These are phyloP conservation scores for Leccinum ochraceum DNA, from an alignment of 768 basidiomycete genomes.

Conservation along the genomic window DNA sequence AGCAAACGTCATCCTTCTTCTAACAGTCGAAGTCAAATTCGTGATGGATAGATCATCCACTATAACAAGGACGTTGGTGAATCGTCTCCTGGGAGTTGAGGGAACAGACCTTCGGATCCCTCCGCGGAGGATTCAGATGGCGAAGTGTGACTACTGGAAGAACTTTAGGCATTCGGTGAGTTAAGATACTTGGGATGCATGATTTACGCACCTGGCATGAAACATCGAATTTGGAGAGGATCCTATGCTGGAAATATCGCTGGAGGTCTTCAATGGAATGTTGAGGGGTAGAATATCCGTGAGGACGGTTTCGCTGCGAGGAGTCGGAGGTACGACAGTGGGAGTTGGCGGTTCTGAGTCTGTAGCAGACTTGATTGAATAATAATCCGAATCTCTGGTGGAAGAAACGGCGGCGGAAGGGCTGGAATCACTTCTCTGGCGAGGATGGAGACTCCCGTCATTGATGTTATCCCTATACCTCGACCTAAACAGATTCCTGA, in stretches of 20 bases:
- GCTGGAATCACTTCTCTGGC: background rate
- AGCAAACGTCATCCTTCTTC: conserved; percentile 8
- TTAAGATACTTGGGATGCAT: background rate
- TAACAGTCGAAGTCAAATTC: conserved; percentile 1
- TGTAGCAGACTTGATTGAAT: conserved; percentile 13
- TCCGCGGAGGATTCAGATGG: conserved; percentile 11
- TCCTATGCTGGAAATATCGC: no score
- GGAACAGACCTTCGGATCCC: conserved; percentile 13
- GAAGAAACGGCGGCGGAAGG: background rate
- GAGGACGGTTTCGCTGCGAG: background rate
- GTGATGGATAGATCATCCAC: conserved; percentile 13
- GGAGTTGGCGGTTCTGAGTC: conserved; percentile 8
- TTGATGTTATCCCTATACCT: background rate
- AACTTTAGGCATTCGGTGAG: conserved; percentile 7
- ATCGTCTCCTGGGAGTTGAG: background rate
- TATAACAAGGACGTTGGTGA: background rate
- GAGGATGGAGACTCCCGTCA: background rate
- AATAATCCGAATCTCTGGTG: background rate
- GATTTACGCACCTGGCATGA: conserved; percentile 9
- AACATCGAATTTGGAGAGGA: conserved; percentile 6
- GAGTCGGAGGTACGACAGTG: conserved; percentile 16
- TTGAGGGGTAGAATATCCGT: background rate
- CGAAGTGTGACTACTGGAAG: conserved; percentile 16
- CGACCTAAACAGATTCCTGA: background rate
- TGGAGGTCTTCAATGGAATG: no score